A percentile compares a stretch with the other conserved stretches of the same genome.
Evolutionary conservation across 768 basidiomycete genomes (phyloP).

Genomic region (Scleroderma citrinum): DNA sequence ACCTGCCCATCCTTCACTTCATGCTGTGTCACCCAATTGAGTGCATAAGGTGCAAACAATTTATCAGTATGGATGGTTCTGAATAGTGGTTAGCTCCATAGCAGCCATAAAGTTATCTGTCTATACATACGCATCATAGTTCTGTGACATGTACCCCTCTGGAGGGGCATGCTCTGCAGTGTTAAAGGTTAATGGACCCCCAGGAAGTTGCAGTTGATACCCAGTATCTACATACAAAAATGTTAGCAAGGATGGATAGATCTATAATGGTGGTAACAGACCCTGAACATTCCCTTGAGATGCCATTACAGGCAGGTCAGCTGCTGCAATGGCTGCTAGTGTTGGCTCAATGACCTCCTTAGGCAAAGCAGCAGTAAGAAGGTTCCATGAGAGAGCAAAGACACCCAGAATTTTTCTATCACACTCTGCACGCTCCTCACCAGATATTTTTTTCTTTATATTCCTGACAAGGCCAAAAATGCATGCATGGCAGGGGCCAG

Average conservation of each 20-base stretch:
- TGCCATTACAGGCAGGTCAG: too few relatives aligned
- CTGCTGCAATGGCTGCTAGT: too few relatives aligned
- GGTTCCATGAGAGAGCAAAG: neutral
- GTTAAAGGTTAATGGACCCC: neutral
- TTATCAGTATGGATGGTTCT: neutral
- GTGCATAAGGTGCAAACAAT: neutral
- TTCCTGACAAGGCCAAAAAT: constrained; percentile 2
- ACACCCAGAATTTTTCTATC: neutral
- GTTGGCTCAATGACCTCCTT: too few relatives aligned
- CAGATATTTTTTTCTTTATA: neutral
- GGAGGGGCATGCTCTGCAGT: neutral
- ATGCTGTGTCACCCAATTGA: neutral
- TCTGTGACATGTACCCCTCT: constrained; percentile 4
- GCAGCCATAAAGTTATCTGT: neutral
- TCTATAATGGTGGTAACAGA: too few relatives aligned
- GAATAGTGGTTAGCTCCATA: neutral
- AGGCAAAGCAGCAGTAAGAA: too few relatives aligned
- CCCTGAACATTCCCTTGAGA: neutral
- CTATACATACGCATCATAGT: neutral
- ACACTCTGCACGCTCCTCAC: neutral
- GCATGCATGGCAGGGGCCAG: neutral
- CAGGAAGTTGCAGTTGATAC: neutral
- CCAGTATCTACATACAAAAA: too few relatives aligned
- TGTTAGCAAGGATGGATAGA: too few relatives aligned
- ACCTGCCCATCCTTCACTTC: neutral